Evolutionary conservation across 2,329 filamentous ascomycete species (phyloP), one percentile per base, ranked within the genome.

Genomic region (Alternaria triticina): DNA sequence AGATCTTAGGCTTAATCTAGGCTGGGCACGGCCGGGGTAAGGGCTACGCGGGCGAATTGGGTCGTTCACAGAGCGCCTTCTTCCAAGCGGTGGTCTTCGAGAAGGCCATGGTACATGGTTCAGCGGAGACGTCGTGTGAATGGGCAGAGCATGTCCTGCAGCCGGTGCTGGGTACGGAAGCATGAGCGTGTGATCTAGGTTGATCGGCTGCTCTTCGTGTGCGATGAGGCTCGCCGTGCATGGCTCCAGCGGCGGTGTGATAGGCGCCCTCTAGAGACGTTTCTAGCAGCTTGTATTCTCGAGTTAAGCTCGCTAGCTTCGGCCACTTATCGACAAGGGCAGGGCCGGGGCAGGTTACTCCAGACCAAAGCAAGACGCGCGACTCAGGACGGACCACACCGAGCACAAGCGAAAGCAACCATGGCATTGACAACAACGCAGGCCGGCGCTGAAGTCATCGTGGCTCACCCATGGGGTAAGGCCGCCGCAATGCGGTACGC

Each of bases 1-100:
- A 74, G 74, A 75, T 75, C 75, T 77, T 77, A 77, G 75, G 74
- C 75, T 77, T 70, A 75, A 76, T 75, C 57, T 40, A 52, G 59
- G 68, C 68, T 74, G 63, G 70, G 71, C 72, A 67, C 50, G 45
- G 30, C 54, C 15, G 20, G 46, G 49, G 50, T 25, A 6, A 27
- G 9, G 44, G 43, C 28, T 44, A 49, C 51, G 47, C 54, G 44
- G 55, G 50, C 72, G 68, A 74, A 74, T 72, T 72, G 69, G 70
- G 59, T 70, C 64, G 70, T 69, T 64, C 36, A 68, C 56, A 62
- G 15, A 20, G 57, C 51, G 54, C 57, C 49, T 65, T 70, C 67
- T 74, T 68, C 70, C 71, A 71, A 65, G 65, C 62, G 70, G 64
- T 68, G 22, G 50, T n/a, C 44, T 76, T 77, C 72, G 64, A 76